Base-by-base conservation (phyloP, 202 grass and related monocot species). In the Schoenoplectus tabernaemontani region DNA sequence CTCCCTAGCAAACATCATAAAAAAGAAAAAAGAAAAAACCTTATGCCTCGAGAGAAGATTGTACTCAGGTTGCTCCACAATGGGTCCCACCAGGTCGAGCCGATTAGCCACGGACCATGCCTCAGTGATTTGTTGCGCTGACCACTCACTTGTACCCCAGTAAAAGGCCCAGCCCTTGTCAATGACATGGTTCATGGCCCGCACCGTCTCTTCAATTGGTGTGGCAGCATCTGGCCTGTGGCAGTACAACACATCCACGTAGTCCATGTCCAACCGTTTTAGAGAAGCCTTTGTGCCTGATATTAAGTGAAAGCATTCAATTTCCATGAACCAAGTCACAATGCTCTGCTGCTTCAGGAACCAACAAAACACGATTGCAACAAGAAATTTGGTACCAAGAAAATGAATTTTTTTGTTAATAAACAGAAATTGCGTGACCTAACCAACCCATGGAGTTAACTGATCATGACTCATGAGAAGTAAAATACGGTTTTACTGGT, bases 51-150 rank as follows among this genome's bases (percentile, higher is more conserved):
- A 93, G 85, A 99, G 91, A 81, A 95, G 96, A 81, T 99, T 99
- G 90, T 95, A 99, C 81, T 99, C 96, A 0, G 96, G 96, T 86
- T 99, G 96, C 78, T 99, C 96, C 83, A 88, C 96, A 87, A 95
- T 80, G 46, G 96, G 96, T 23, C 96, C 96, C 10, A 95, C 88
- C 54, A 99, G 89, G 48, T 99, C 96, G 9, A 99, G 96, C 8
- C 92, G 80, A 44, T 85, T 82, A 37, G 96, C 96, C 54, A 93
- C 83, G 0, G n/a, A 85, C 90, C 96, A 99, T 0, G 96, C 96
- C 79, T 99, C 96, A 5, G 96, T 99, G 79, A 99, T 99, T 86
- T 99, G 96, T 85, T 95, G 96, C 16, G 86, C 88, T 37, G 90
- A 91, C 96, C 91, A 99, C 90, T 99, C 96, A 6, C 83, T 86